Evolutionary conservation across 148 eudicot genomes (phyloP).

Genomic region (Diospyros lotus): DNA sequence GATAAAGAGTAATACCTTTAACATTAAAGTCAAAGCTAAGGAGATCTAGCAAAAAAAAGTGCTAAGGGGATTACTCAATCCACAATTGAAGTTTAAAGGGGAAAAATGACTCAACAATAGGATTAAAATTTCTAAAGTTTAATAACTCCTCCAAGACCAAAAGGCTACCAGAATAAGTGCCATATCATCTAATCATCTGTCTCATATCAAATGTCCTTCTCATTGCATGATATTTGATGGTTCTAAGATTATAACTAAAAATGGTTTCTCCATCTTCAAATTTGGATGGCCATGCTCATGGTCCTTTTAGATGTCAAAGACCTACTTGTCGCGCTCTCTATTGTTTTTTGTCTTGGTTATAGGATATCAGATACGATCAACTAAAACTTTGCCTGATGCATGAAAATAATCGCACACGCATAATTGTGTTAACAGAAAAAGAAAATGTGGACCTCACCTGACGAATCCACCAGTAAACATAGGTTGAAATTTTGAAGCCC

Average conservation of each 20-base stretch:
- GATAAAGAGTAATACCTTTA: too few species aligned
- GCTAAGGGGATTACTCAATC: too few species aligned
- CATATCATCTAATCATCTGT: not conserved
- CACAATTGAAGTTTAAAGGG: too few species aligned
- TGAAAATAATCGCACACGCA: slow-evolving; percentile 11
- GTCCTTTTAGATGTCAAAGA: not conserved
- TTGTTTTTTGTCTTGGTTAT: too few species aligned
- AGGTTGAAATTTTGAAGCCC: slow-evolving; percentile 93
- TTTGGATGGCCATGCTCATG: not conserved
- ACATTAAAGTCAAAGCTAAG: too few species aligned
- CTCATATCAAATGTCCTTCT: not conserved
- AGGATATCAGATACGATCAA: not conserved
- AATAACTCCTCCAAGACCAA: too few species aligned
- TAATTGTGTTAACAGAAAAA: slow-evolving; percentile 1
- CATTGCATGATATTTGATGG: not conserved
- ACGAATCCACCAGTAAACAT: slow-evolving; percentile 99
- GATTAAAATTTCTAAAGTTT: not conserved
- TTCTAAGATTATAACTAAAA: not conserved
- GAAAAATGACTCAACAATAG: not conserved
- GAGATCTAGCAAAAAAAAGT: too few species aligned
- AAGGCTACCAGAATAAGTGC: not conserved
- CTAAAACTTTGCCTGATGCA: not conserved
- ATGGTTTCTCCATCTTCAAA: not conserved
- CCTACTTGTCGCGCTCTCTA: not conserved
- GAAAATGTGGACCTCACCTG: slow-evolving; percentile 41